Evolutionary conservation across 495 filamentous ascomycete genomes (phyloP).

Genomic region (Penicillium cataractarum): DNA sequence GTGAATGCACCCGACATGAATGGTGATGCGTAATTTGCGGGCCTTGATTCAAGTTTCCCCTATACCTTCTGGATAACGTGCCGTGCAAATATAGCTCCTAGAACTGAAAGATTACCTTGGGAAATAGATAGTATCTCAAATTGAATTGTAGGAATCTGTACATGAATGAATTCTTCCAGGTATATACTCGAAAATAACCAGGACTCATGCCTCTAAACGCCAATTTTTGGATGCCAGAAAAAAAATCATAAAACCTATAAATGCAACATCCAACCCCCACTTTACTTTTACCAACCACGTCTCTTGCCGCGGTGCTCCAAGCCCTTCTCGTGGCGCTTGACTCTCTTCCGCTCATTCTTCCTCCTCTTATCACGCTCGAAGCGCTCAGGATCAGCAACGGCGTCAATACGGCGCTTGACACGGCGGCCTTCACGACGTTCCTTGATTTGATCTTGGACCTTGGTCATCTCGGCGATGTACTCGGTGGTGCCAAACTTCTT

Average conservation of each 20-base stretch:
- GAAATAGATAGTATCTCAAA: slow-evolving; percentile 1
- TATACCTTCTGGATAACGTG: too few species aligned
- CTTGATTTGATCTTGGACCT: slow-evolving; percentile 68
- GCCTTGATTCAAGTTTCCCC: too few species aligned
- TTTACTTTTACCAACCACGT: slow-evolving; percentile 60
- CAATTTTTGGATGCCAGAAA: slow-evolving; percentile 34
- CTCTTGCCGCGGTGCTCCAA: slow-evolving; percentile 68
- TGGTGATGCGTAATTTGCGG: too few species aligned
- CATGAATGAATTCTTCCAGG: slow-evolving; percentile 15
- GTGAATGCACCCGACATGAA: neutral
- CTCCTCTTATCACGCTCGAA: slow-evolving; percentile 77
- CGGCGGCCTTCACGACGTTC: slow-evolving; percentile 71
- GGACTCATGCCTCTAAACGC: slow-evolving; percentile 28
- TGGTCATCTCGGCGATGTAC: slow-evolving; percentile 69
- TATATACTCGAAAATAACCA: slow-evolving; percentile 15
- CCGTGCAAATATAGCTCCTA: neutral
- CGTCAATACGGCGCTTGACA: slow-evolving; percentile 83
- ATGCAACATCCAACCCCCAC: slow-evolving; percentile 25
- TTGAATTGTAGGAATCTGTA: slow-evolving; percentile 16
- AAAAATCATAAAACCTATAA: slow-evolving; percentile 23
- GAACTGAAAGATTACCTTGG: too few species aligned
- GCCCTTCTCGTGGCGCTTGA: slow-evolving; percentile 76
- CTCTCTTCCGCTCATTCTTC: slow-evolving; percentile 84
- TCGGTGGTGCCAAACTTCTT: slow-evolving; percentile 79
- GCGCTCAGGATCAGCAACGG: slow-evolving; percentile 78